Percentiles rank a stretch among this genome's conserved stretches.
phyloP scores from a whole-genome alignment of 2,329 filamentous ascomycete species.

The Claviceps capensis region DNA sequence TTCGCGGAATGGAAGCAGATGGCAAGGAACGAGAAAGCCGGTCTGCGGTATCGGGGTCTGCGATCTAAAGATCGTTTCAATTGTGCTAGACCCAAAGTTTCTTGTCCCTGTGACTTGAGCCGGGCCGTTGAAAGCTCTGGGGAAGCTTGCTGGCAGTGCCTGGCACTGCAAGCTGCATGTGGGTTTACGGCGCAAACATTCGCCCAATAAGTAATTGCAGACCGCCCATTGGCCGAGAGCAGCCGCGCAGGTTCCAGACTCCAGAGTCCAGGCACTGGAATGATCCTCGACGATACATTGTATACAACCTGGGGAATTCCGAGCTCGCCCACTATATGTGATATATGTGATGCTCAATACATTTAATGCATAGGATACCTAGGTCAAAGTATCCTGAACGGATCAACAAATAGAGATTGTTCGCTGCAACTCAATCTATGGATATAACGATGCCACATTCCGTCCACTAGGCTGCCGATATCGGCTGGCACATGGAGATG shows the following conservation, averaged over 20 bases:
- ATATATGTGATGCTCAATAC: no score
- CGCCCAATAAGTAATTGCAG: constrained; percentile 8
- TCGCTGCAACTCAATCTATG: neutral
- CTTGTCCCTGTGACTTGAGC: constrained; percentile 18
- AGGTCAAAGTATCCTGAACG: neutral
- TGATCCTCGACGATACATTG: no score
- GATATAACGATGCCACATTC: neutral
- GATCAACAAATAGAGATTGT: neutral
- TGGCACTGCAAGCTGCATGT: neutral
- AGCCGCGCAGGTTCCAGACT: no score
- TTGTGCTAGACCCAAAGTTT: constrained; percentile 24
- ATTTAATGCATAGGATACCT: neutral
- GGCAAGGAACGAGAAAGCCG: constrained; percentile 7
- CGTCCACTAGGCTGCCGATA: neutral
- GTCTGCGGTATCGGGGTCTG: constrained; percentile 17
- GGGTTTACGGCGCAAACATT: neutral
- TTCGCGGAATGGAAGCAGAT: neutral
- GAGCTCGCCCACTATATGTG: no score
- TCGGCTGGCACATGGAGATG: neutral
- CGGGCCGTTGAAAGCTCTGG: neutral
- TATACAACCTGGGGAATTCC: no score
- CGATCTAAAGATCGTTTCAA: constrained; percentile 13
- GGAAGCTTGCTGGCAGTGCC: neutral
- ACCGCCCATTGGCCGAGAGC: constrained; percentile 4
- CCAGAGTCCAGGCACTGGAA: no score